Percentiles rank a stretch among this genome's conserved stretches.
Evolutionary conservation across 257 asterid species (phyloP).

Genomic region (Mentha longifolia): DNA sequence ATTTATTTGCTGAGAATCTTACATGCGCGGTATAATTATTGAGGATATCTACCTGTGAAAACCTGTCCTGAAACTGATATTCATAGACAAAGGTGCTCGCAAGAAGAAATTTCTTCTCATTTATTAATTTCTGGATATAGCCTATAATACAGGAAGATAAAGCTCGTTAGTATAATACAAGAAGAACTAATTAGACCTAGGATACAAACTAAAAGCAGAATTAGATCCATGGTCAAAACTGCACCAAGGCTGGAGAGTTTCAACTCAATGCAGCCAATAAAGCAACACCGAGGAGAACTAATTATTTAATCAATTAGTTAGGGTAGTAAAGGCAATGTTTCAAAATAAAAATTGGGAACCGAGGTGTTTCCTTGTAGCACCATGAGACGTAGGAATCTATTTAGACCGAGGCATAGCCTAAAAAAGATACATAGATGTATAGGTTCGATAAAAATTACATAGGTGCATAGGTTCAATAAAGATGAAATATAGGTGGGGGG

Average conservation of each 20-base stretch:
- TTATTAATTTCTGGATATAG: conserved; percentile 36
- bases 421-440: no score
- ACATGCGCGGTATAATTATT: conserved; percentile 24
- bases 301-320: neutral
- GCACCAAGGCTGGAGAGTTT: neutral
- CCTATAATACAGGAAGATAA: conserved; percentile 13
- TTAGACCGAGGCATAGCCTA: no score
- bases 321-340: neutral
- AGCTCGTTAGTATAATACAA: neutral
- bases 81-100: conserved; percentile 41
- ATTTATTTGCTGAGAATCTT: conserved; percentile 18
- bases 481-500: no score
- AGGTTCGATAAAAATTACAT: no score
- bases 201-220: neutral
- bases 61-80: conserved; percentile 28
- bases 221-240: neutral
- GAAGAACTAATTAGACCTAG: neutral
- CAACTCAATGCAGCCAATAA: neutral
- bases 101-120: conserved; percentile 42
- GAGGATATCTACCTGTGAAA: conserved; percentile 36
- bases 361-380: no score
- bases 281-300: neutral
- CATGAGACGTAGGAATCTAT: no score
- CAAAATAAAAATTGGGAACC: no score
- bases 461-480: no score